These are phyloP conservation scores for Solanum okadae DNA, from an alignment of 257 asterid genomes.

Conservation along the genomic window DNA sequence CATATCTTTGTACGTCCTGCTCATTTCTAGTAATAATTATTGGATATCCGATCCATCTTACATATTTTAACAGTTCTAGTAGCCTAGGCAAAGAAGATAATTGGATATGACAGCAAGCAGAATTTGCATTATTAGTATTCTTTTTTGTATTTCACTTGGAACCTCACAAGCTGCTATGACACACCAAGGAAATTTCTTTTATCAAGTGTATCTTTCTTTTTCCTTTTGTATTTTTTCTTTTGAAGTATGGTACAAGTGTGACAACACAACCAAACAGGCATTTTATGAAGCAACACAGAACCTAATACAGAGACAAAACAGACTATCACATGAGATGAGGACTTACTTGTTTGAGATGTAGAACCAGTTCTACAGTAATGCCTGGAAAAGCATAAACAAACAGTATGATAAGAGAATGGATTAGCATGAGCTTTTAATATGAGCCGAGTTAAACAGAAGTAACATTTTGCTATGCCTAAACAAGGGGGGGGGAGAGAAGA, in stretches of 20 bases:
- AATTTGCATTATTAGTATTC: not conserved
- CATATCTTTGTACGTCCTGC: not conserved
- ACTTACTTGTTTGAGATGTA: conserved; percentile 60
- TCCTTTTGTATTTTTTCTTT: not conserved
- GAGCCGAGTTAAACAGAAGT: not conserved
- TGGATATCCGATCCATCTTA: not conserved
- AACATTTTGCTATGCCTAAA: not conserved
- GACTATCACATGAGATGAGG: not conserved
- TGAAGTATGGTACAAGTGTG: not conserved
- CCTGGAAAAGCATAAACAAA: conserved; percentile 31
- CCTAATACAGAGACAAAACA: not conserved
- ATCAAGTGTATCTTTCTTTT: not conserved
- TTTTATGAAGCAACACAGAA: not conserved
- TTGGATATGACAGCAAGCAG: not conserved
- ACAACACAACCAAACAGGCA: not conserved
- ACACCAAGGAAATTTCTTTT: not conserved
- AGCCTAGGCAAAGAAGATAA: not conserved
- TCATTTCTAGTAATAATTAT: not conserved
- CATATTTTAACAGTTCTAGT: not conserved
- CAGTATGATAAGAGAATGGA: not conserved
- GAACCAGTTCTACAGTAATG: conserved; percentile 94
- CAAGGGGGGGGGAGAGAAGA: not conserved
- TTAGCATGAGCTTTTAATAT: not conserved
- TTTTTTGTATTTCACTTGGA: not conserved
- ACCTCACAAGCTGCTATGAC: not conserved